Percentiles rank a stretch among this genome's conserved stretches.
Evolutionary conservation across 805 yeast genomes (phyloP).

Genomic region (Metschnikowia lachancei): DNA sequence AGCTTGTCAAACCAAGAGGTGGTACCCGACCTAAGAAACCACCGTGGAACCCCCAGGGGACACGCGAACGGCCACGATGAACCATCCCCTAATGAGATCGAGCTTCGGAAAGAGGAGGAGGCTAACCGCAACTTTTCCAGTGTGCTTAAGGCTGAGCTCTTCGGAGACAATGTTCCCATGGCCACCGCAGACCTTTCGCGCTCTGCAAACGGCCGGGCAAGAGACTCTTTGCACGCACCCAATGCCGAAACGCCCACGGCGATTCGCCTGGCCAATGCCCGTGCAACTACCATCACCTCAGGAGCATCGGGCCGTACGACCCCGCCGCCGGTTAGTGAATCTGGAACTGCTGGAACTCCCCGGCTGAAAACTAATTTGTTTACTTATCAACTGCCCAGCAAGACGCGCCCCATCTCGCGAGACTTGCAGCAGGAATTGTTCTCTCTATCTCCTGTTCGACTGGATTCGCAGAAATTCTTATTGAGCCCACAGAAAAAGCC

Average conservation of each 20-base stretch:
- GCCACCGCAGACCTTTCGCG: slow-evolving; percentile 35
- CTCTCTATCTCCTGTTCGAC: slow-evolving; percentile 82
- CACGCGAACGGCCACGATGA: slow-evolving; percentile 8
- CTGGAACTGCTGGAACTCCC: slow-evolving; percentile 33
- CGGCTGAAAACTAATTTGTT: slow-evolving; percentile 56
- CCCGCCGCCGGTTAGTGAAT: slow-evolving; percentile 22
- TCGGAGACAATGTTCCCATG: slow-evolving; percentile 79
- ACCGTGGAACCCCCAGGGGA: slow-evolving; percentile 19
- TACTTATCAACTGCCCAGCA: slow-evolving; percentile 71
- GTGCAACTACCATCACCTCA: background rate
- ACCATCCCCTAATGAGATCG: slow-evolving; percentile 56
- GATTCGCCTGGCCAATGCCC: background rate
- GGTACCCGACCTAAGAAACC: slow-evolving; percentile 32
- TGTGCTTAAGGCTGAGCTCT: slow-evolving; percentile 81
- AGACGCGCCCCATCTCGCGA: slow-evolving; percentile 58
- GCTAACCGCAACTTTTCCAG: slow-evolving; percentile 86
- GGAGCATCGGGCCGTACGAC: slow-evolving; percentile 18
- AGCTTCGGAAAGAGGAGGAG: slow-evolving; percentile 67
- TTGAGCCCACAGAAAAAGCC: slow-evolving; percentile 80
- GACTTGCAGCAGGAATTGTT: slow-evolving; percentile 72
- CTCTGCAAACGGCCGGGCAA: background rate
- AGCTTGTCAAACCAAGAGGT: slow-evolving; percentile 49
- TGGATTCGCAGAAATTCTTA: slow-evolving; percentile 76
- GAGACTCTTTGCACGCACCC: background rate
- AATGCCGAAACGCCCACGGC: background rate